Base-by-base conservation (phyloP, 2,329 filamentous ascomycete species). In the Sphaceloma murrayae region DNA sequence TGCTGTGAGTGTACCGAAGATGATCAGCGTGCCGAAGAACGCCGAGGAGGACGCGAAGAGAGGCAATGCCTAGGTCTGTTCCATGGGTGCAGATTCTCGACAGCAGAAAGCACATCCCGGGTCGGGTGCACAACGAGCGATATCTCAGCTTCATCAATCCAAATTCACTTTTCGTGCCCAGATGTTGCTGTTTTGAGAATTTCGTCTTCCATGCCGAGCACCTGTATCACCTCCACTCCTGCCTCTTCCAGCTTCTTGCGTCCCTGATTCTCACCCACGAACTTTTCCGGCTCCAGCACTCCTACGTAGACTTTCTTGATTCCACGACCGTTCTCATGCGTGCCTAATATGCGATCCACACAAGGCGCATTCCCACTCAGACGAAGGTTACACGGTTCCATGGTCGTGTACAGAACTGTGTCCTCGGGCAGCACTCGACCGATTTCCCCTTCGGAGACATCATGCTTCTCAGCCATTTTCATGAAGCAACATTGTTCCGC, bases 401-500 rank as follows among this genome's bases (percentile, higher is more conserved):
- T 86, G 1, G 88, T 95, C 1, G 93, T 95, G 62, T 95, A 96
- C 9, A 98, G 72, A 3, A 76, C 71, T 1, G 74, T 66, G 1
- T 74, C 64, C 24, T 70, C 62, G 0, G 75, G 70, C 5, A 82
- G 55, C 10, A 69, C 62, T 13, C 66, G 56, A 10, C 62, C 63
- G 3, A 86, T 69, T 0, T 64, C 58, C 43, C 75, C 73, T 51
- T 82, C 78, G 0, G 69, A 49, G 27, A 62, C 48, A 14, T 51
- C 52, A 50, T 62, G 59, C 29, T 46, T 48, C 38, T 54, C 36
- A 9, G 66, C 65, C 50, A 80, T 73, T 61, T 98, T 96, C 38
- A 80, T 64, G 46, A 98, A 73, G 58, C 86, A 94, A 62, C 82
- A 89, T 66, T 98, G 87, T 60, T 98, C 91, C 3, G 91, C 91